Evolutionary conservation across 2,329 filamentous ascomycete species (phyloP).

Genomic region (Venturia asperata): DNA sequence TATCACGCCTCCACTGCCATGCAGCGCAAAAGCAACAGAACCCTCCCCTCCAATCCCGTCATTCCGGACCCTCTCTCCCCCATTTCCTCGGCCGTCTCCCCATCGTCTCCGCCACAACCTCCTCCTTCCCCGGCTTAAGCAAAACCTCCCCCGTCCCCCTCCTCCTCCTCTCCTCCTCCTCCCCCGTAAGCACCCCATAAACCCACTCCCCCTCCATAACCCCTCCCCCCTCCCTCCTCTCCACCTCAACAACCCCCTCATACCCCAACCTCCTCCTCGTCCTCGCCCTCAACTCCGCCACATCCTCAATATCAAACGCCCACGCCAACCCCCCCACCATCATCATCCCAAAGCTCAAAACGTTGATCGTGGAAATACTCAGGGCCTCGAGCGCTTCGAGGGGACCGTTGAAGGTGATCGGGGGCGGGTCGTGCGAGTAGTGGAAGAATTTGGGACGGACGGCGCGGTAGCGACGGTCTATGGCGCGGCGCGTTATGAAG

Average conservation of each 20-base stretch:
- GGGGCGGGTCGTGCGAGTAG: constrained; percentile 15
- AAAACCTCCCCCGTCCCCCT: background rate
- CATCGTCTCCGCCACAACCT: background rate
- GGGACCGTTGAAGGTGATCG: constrained; percentile 14
- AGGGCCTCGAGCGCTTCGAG: constrained; percentile 19
- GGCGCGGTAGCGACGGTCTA: constrained; percentile 17
- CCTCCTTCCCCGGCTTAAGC: background rate
- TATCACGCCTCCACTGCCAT: background rate
- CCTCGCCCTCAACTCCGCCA: constrained; percentile 15
- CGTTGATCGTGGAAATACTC: constrained; percentile 19
- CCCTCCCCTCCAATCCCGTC: background rate
- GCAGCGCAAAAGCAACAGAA: background rate
- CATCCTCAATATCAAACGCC: constrained; percentile 16
- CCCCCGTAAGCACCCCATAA: background rate
- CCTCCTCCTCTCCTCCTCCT: constrained; percentile 16
- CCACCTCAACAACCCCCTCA: constrained; percentile 17
- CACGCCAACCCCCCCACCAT: constrained; percentile 17
- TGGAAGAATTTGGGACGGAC: constrained; percentile 19
- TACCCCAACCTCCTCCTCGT: constrained; percentile 18
- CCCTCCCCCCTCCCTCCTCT: background rate
- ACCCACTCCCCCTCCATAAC: constrained; percentile 15
- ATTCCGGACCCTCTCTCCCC: background rate
- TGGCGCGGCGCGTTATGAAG: constrained; percentile 17
- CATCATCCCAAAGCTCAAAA: constrained; percentile 18
- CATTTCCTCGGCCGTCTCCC: background rate